A percentile compares a stretch with the other conserved stretches of the same genome.
These are phyloP conservation scores for Kwoniella shivajii DNA, from an alignment of 1,284 basidiomycete genomes.

Conservation along the genomic window DNA sequence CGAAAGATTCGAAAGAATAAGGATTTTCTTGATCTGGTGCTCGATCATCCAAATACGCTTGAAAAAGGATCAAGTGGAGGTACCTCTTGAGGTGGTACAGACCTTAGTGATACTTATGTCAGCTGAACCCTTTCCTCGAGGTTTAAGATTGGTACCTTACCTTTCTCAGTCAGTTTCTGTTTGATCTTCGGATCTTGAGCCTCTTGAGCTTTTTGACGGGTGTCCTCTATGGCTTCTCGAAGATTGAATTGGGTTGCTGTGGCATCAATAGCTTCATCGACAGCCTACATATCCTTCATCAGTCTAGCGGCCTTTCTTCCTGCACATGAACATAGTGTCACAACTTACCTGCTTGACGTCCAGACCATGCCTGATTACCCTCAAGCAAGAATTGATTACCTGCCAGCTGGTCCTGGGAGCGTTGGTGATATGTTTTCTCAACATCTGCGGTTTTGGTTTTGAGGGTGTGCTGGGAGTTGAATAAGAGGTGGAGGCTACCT, in stretches of 20 bases:
- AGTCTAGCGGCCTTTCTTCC: not conserved
- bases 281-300: constrained; percentile 54
- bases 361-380: constrained; percentile 88
- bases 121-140: constrained; percentile 18
- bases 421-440: constrained; percentile 5
- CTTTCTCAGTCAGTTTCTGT: constrained; percentile 68
- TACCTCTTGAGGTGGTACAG: constrained; percentile 81
- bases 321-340: constrained; percentile 4
- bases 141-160: constrained; percentile 54
- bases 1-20: constrained; percentile 76
- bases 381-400: constrained; percentile 73
- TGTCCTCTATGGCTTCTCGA: constrained; percentile 85
- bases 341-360: constrained; percentile 68
- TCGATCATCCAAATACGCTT: constrained; percentile 86
- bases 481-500: not conserved
- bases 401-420: constrained; percentile 57
- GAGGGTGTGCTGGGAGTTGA: constrained; percentile 19
- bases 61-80: constrained; percentile 90
- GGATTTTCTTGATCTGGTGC: constrained; percentile 76
- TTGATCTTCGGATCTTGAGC: constrained; percentile 71
- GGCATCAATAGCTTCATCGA: constrained; percentile 90
- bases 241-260: constrained; percentile 81
- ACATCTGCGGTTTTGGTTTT: constrained; percentile 9
- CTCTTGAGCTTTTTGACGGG: constrained; percentile 66
- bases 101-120: constrained; percentile 53